Conservation (phyloP, 495 filamentous ascomycete genomes). For the Rostrohypoxylon terebratum region DNA sequence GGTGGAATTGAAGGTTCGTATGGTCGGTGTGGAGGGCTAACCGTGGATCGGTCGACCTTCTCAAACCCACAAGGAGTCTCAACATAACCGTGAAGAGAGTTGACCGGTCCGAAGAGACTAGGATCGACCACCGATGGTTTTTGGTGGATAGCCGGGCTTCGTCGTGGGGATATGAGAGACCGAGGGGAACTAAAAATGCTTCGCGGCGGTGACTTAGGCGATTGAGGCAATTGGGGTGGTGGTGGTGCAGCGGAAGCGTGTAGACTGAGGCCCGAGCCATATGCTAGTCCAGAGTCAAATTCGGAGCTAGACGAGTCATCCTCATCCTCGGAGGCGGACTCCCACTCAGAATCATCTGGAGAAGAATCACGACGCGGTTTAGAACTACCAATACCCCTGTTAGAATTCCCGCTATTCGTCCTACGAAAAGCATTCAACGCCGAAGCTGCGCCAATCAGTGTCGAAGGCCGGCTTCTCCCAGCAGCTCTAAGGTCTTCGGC, state of each 20-base stretch:
- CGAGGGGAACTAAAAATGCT: conserved; percentile 26
- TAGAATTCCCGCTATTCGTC: conserved; percentile 48
- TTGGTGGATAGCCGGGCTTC: conserved; percentile 47
- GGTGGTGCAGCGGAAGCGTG: conserved; percentile 18
- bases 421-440: conserved; percentile 54
- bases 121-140: conserved; percentile 65
- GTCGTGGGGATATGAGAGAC: conserved; percentile 38
- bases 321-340: conserved; percentile 59
- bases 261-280: conserved; percentile 53
- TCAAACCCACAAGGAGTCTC: conserved; percentile 65
- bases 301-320: conserved; percentile 51
- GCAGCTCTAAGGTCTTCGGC: conserved; percentile 54
- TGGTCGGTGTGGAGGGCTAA: conserved; percentile 22
- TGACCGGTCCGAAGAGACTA: conserved; percentile 63
- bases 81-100: conserved; percentile 63
- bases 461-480: conserved; percentile 56
- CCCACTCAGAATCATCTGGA: conserved; percentile 58
- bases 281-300: conserved; percentile 59
- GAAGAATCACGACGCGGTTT: conserved; percentile 50
- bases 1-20: conserved; percentile 39
- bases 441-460: conserved; percentile 51
- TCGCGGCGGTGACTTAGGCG: conserved; percentile 28
- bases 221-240: conserved; percentile 6
- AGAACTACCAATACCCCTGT: conserved; percentile 55
- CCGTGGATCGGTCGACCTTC: conserved; percentile 44